A percentile compares a stretch with the other conserved stretches of the same genome.
phyloP scores from a whole-genome alignment of 192 early-diverging fungal species.

The Glomus cerebriforme region DNA sequence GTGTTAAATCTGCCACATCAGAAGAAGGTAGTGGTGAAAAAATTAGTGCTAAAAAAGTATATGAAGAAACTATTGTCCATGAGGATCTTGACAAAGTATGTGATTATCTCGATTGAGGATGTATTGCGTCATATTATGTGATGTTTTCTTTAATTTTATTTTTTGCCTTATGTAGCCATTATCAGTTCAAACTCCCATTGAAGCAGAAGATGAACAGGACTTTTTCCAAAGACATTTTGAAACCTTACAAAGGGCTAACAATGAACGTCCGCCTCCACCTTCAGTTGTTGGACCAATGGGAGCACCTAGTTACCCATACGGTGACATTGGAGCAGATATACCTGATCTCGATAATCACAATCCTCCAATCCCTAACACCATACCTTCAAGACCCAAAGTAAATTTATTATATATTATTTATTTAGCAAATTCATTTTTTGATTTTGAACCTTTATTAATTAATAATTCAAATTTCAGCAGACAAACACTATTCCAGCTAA shows the following conservation, averaged over 20 bases:
- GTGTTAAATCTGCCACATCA: conserved; percentile 30
- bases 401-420: conserved; percentile 32
- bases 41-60: conserved; percentile 58
- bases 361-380: conserved; percentile 11
- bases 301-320: conserved; percentile 35
- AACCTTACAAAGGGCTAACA: conserved; percentile 62
- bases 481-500: neutral
- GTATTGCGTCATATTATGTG: neutral
- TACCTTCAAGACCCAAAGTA: neutral
- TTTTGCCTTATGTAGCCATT: conserved; percentile 48
- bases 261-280: conserved; percentile 39
- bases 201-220: conserved; percentile 84
- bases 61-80: conserved; percentile 56
- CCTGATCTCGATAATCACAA: conserved; percentile 1
- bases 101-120: neutral
- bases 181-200: conserved; percentile 62
- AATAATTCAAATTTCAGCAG: neutral
- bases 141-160: conserved; percentile 2
- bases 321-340: conserved; percentile 7
- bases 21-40: conserved; percentile 34
- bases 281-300: conserved; percentile 57
- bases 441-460: neutral
- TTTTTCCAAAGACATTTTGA: conserved; percentile 83
- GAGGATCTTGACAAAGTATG: conserved; percentile 25
- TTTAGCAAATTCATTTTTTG: conserved; percentile 34